Conservation (phyloP, 768 basidiomycete genomes). For the Tulasnella sp. region DNA sequence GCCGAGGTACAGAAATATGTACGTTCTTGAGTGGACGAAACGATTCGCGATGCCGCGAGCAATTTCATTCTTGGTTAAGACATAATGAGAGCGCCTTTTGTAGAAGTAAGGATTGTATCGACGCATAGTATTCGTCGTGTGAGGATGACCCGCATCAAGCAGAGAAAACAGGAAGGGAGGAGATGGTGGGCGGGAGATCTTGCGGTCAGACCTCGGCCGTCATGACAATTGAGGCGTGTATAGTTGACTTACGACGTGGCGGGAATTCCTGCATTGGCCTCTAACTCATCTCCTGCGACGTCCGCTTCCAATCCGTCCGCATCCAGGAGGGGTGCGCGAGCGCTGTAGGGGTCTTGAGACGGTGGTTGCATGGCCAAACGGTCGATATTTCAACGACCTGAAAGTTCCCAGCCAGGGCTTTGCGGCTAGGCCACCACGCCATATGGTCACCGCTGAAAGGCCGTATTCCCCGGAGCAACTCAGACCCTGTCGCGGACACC, state of each 20-base stretch:
- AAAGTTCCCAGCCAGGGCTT: not conserved
- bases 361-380: not conserved
- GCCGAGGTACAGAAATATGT: slow-evolving; percentile 81
- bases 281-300: not conserved
- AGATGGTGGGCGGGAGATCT: slow-evolving; percentile 2
- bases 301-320: not conserved
- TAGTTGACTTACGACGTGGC: not conserved
- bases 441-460: not conserved
- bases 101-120: slow-evolving; percentile 1
- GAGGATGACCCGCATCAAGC: not conserved
- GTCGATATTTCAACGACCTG: slow-evolving; percentile 7
- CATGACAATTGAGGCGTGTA: not conserved
- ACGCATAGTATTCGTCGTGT: not conserved
- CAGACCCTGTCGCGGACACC: not conserved
- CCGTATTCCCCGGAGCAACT: not conserved
- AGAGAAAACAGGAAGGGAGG: not conserved
- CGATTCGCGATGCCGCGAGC: slow-evolving; percentile 77
- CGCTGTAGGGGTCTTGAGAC: not conserved
- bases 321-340: not conserved
- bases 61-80: slow-evolving; percentile 20
- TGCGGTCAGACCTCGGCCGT: slow-evolving; percentile 1
- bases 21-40: slow-evolving; percentile 81
- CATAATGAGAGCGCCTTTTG: slow-evolving; percentile 24
- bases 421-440: not conserved
- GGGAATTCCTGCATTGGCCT: not conserved